Evolutionary conservation across 805 yeast species (phyloP).

Genomic region (Ogataea nonfermentans): DNA sequence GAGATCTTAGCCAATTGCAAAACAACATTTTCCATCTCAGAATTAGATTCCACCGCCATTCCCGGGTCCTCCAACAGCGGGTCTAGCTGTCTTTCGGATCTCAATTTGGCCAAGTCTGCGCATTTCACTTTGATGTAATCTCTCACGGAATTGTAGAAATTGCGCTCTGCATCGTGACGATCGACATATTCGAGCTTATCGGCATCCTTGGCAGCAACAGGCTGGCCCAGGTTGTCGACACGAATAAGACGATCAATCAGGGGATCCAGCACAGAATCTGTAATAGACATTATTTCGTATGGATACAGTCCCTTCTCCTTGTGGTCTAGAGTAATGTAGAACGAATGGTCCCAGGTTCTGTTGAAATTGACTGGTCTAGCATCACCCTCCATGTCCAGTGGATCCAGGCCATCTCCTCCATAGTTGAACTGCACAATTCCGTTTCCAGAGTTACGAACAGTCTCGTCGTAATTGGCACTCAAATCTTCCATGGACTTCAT

Average conservation of each 20-base stretch:
- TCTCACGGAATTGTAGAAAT: conserved; percentile 73
- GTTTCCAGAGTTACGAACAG: conserved; percentile 92
- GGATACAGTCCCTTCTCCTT: conserved; percentile 62
- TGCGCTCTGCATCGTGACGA: conserved; percentile 83
- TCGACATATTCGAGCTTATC: conserved; percentile 68
- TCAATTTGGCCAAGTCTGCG: conserved; percentile 48
- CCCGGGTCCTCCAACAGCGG: conserved; percentile 41
- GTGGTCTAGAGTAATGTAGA: conserved; percentile 62
- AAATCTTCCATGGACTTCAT: conserved; percentile 98
- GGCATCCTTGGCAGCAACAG: conserved; percentile 42
- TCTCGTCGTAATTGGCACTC: conserved; percentile 87
- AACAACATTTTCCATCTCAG: conserved; percentile 43
- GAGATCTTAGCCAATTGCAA: conserved; percentile 70
- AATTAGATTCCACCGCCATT: conserved; percentile 22
- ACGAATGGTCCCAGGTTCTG: conserved; percentile 93
- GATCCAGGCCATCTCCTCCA: conserved; percentile 99
- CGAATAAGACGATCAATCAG: conserved; percentile 59
- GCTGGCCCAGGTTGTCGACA: conserved; percentile 68
- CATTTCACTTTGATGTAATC: conserved; percentile 62
- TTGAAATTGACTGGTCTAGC: conserved; percentile 92
- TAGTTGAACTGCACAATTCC: conserved; percentile 97
- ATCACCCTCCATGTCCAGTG: conserved; percentile 98
- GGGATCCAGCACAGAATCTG: conserved; percentile 57
- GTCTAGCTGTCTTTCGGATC: conserved; percentile 50
- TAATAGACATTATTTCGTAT: conserved; percentile 56